Conservation (phyloP, 106 monocot species). For the Acorus gramineus region DNA sequence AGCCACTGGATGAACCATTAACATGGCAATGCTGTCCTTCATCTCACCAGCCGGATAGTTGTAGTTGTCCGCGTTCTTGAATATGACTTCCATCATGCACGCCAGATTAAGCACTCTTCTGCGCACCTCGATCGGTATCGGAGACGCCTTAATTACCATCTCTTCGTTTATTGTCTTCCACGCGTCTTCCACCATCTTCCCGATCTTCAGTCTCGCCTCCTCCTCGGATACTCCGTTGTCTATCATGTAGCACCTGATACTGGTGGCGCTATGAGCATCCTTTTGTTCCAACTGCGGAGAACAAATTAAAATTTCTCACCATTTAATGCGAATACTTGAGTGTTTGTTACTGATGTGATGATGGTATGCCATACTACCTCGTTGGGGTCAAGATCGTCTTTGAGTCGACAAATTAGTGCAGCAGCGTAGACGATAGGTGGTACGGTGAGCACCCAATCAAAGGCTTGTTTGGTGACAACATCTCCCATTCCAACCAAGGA, state of each 20-base stretch:
- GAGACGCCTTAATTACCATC: neutral
- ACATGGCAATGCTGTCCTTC: too few species aligned
- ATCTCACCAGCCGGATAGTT: neutral
- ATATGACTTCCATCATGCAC: neutral
- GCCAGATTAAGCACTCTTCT: neutral
- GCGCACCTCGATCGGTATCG: neutral
- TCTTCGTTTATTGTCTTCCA: slow-evolving; percentile 12
- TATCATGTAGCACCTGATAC: slow-evolving; percentile 13
- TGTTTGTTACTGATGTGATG: too few species aligned
- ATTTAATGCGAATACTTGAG: too few species aligned
- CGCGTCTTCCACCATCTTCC: slow-evolving; percentile 2
- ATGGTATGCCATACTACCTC: too few species aligned
- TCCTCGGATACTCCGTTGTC: slow-evolving; percentile 6
- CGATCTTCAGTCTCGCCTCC: neutral
- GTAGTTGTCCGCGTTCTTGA: slow-evolving; percentile 2
- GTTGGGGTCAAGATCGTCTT: too few species aligned
- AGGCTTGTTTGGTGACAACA: too few species aligned
- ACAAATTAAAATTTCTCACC: too few species aligned
- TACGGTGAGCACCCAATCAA: too few species aligned
- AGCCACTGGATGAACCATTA: too few species aligned
- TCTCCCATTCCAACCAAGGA: too few species aligned
- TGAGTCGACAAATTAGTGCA: too few species aligned
- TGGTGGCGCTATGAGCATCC: neutral
- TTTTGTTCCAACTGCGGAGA: neutral
- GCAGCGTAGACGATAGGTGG: too few species aligned